Evolutionary conservation across 306 rosid genomes (phyloP), one percentile per base, ranked within the genome.

Genomic region (Cucurbita maxima): DNA sequence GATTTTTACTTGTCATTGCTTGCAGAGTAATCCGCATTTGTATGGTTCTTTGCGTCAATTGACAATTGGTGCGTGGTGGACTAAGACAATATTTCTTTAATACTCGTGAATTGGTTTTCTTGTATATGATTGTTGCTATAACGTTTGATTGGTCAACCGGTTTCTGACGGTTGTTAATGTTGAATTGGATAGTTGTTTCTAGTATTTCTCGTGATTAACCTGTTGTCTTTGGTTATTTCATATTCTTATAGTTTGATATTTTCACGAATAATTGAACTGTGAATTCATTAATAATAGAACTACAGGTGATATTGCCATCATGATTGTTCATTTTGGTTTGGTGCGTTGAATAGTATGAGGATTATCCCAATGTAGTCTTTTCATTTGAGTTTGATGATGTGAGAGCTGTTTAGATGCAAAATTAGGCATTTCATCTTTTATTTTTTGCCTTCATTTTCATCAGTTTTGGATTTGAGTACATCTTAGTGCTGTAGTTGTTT

Each of bases 261-360:
- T 48, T 0, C 73, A 47, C 7, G 41, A 14, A 47, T 68, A 19
- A 7, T 48, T 48, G 1, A 3, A 25, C 19, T 47, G 13, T 34
- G 11, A 25, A 7, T 13, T 69, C 58, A 25, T 48, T 13, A 25
- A 25, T 47, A 78, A 96, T 89, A 47, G 96, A 94, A 20, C 81
- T 90, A 77, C 87, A 90, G 92, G 95, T 92, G 43, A 50, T 25
- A 25, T 25, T 47, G 40, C 8, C 12, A 25, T 7, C 8, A 13
- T 47, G 73, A 43, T 22, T 22, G 2, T 14, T 25, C 43, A 47
- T 68, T 13, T 47, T 25, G 40, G n/a, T 22, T 47, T 68, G 41
- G 7, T 34, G 56, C 40, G 25, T 54, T 18, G 12, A 54, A 54
- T 34, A 45, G 41, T 8, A 1, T 20, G 57, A 47, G 56, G 7